These are phyloP conservation scores for Phaeoacremonium minimum DNA, from an alignment of 2,329 filamentous ascomycete species.

Conservation along the genomic window DNA sequence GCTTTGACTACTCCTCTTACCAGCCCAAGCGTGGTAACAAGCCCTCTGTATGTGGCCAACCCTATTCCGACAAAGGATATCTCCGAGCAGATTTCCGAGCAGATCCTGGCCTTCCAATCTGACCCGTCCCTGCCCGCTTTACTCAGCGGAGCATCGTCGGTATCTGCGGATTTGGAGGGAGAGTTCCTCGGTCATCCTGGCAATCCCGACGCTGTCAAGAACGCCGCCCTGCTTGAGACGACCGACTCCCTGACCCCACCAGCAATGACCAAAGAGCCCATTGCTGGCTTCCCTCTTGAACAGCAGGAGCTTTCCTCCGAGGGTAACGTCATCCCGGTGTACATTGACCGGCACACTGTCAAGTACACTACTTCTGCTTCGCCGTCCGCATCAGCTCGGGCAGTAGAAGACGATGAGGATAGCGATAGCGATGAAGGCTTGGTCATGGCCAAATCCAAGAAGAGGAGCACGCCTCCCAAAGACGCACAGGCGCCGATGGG, in stretches of 20 bases:
- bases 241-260: slow-evolving; percentile 52
- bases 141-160: slow-evolving; percentile 59
- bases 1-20: slow-evolving; percentile 46
- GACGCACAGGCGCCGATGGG: slow-evolving; percentile 22
- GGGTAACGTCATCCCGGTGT: slow-evolving; percentile 20
- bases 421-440: slow-evolving; percentile 52
- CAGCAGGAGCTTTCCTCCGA: slow-evolving; percentile 25
- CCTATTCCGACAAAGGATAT: slow-evolving; percentile 30
- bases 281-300: slow-evolving; percentile 41
- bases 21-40: slow-evolving; percentile 48
- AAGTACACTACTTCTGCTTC: slow-evolving; percentile 10
- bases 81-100: slow-evolving; percentile 40
- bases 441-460: slow-evolving; percentile 49
- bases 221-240: slow-evolving; percentile 42
- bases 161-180: slow-evolving; percentile 58
- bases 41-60: slow-evolving; percentile 38
- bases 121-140: slow-evolving; percentile 61
- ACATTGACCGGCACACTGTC: slow-evolving; percentile 15
- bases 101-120: slow-evolving; percentile 52
- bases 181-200: slow-evolving; percentile 52
- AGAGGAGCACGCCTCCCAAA: slow-evolving; percentile 27
- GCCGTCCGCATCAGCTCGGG: slow-evolving; percentile 9
- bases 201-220: slow-evolving; percentile 40
- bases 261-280: slow-evolving; percentile 41
- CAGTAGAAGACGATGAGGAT: slow-evolving; percentile 40